Conservation (phyloP, 495 filamentous ascomycete species). For the Astrocystis sublimbata region DNA sequence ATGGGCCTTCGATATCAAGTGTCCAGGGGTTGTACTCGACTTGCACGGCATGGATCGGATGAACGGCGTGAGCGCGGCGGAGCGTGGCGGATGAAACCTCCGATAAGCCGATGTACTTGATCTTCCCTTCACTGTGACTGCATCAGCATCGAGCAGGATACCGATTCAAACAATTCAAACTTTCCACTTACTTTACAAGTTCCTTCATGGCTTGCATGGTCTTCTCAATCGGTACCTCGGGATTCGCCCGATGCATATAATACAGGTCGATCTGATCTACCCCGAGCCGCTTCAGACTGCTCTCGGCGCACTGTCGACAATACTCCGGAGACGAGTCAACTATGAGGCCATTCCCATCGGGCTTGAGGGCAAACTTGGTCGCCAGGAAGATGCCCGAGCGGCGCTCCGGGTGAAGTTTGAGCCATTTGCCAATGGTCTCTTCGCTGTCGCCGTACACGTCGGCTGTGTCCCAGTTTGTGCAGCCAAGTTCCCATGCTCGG, state of each 20-base stretch:
- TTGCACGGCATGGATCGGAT: constrained; percentile 45
- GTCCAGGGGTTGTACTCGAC: constrained; percentile 49
- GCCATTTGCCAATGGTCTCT: constrained; percentile 56
- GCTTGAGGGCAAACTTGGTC: constrained; percentile 53
- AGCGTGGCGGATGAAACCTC: constrained; percentile 38
- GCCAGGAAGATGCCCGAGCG: constrained; percentile 58
- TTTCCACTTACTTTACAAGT: constrained; percentile 35
- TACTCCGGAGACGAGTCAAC: constrained; percentile 57
- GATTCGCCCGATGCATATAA: constrained; percentile 58
- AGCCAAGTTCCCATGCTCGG: constrained; percentile 47
- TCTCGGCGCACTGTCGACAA: constrained; percentile 49
- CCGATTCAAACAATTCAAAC: background rate
- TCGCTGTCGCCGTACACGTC: constrained; percentile 53
- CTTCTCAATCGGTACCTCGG: constrained; percentile 63
- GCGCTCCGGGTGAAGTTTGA: constrained; percentile 47
- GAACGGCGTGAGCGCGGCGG: constrained; percentile 41
- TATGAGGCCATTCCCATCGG: constrained; percentile 2
- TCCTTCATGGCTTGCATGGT: constrained; percentile 55
- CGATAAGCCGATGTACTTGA: constrained; percentile 54
- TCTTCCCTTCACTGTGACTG: constrained; percentile 48
- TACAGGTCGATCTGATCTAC: constrained; percentile 60
- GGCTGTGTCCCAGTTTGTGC: constrained; percentile 54
- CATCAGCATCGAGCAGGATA: background rate
- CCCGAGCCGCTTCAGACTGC: constrained; percentile 53
- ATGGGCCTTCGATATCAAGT: constrained; percentile 44